Percentiles rank a stretch among this genome's conserved stretches.
Evolutionary conservation across 495 filamentous ascomycete species (phyloP).

Genomic region (Aspergillus biplanus): DNA sequence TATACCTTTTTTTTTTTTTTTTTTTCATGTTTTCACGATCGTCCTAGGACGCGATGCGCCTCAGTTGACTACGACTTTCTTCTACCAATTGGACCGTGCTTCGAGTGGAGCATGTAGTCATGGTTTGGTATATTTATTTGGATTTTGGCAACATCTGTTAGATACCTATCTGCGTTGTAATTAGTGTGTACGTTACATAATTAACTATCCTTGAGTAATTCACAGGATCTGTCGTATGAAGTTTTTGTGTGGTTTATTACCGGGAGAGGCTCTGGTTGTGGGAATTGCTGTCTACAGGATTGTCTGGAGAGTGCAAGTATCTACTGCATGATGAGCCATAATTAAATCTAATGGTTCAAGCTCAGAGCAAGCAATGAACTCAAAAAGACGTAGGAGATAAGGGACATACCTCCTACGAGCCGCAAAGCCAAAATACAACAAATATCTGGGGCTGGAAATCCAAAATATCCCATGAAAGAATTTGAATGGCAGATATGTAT

Average conservation of each 20-base stretch:
- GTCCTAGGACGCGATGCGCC: slow-evolving; percentile 23
- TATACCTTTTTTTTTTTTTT: slow-evolving; percentile 10
- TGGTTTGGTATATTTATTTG: slow-evolving; percentile 6
- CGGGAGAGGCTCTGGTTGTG: no score
- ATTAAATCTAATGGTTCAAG: no score
- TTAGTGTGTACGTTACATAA: slow-evolving; percentile 24
- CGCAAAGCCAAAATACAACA: background rate
- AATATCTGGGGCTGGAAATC: no score
- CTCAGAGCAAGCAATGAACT: background rate
- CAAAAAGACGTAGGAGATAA: background rate
- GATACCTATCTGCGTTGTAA: slow-evolving; percentile 50
- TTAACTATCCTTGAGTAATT: background rate
- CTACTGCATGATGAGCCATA: no score
- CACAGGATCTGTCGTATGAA: slow-evolving; percentile 1
- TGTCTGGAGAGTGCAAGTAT: no score
- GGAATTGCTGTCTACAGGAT: no score
- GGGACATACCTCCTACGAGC: background rate
- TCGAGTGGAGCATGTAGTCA: slow-evolving; percentile 25
- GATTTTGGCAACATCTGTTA: slow-evolving; percentile 21
- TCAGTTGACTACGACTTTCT: slow-evolving; percentile 21
- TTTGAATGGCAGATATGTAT: no score
- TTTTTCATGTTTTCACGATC: slow-evolving; percentile 22
- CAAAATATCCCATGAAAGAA: no score
- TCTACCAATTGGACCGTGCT: slow-evolving; percentile 11
- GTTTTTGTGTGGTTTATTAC: no score